Evolutionary conservation across 768 basidiomycete species (phyloP), one percentile per base, ranked within the genome.

Genomic region (Mrakia hoshinonis): DNA sequence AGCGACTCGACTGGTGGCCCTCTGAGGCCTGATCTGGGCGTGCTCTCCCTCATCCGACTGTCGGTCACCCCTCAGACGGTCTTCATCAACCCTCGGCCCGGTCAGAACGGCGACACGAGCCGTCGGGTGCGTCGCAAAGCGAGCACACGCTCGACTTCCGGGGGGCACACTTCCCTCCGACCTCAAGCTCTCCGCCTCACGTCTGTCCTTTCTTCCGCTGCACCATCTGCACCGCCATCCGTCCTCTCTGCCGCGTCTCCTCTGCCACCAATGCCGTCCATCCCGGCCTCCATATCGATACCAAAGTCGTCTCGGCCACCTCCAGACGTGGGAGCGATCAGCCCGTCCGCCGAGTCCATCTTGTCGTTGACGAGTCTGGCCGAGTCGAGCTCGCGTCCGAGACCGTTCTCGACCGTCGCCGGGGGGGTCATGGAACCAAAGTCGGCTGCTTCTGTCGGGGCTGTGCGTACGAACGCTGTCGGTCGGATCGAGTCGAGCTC

Each of bases 61-160:
- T 88, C 89, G 0, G 88, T 94, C 5, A 89, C 93, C 0, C 92
- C 92, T 15, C 91, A 91, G 72, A 96, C 92, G 0, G 87, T 96
- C 24, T 96, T 97, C 79, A 81, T 96, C 75, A 90, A 77, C 38
- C 76, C 60, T 20, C 68, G 52, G 4, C n/a, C 67, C 1, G 55
- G n/a, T 24, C 52, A 39, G n/a, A 36, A 38, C 73, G 34, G 36
- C 78, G n/a, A 73, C 74, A 15, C 75, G 75, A 5, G 70, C n/a
- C 64, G 64, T 1, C 47, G 64, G 15, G 24, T 66, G 24, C 31
- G 47, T n/a, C 43, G 46, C 47, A 48, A 51, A 26, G 31, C 31
- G 12, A 66, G 64, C 47, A 66, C 64, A 6, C 64, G 64, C 47
- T 77, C 24, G 18, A 29, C 24, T 18, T 5, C 38, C 29, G 48